Base-by-base conservation (phyloP, 1,284 basidiomycete species). In the Chalciporus sp. region DNA sequence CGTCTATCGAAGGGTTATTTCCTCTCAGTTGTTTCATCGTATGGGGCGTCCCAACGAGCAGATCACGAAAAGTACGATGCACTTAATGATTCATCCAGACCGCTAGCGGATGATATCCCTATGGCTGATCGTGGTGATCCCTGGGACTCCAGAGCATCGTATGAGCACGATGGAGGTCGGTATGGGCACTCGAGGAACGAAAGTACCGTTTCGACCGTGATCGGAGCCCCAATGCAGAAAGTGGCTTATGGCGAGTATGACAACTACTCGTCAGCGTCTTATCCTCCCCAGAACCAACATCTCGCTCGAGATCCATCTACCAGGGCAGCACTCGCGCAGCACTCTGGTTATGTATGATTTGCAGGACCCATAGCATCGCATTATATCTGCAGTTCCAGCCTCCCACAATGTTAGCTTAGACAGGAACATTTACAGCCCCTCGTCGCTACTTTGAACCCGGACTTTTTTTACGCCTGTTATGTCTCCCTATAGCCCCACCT, bases 61-160 rank as follows among this genome's bases (percentile, higher is more conserved):
- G 92, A 94, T 67, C 92, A 94, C 70, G 82, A 83, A 58, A 85
- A 88, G 62, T 95, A 93, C 70, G 85, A 89, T 66, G 83, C 84
- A 23, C 77, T 93, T 54, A 85, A 86, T 71, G 86, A 89, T 64
- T 76, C 86, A 16, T 79, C 82, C 49, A 79, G 79, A 58, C 79
- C 85, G 41, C 75, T 86, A 64, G 82, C 76, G 59, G 79, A 74
- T 63, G 85, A 84, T 70, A 88, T 87, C 61, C 87, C 84, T 41
- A 81, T 86, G 74, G 76, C 75, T 55, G 76, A 78, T 59, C 83
- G 86, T 51, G 77, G 75, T 59, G 86, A 90, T 63, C 82, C 88
- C 35, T 94, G 90, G 89, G 86, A 91, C 59, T 75, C 82, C 26
- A 80, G 86, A 57, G 75, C 78, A 31, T 85, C 84, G 4, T 72